Base-by-base conservation (phyloP, 306 rosid genomes). In the Senna tora region DNA sequence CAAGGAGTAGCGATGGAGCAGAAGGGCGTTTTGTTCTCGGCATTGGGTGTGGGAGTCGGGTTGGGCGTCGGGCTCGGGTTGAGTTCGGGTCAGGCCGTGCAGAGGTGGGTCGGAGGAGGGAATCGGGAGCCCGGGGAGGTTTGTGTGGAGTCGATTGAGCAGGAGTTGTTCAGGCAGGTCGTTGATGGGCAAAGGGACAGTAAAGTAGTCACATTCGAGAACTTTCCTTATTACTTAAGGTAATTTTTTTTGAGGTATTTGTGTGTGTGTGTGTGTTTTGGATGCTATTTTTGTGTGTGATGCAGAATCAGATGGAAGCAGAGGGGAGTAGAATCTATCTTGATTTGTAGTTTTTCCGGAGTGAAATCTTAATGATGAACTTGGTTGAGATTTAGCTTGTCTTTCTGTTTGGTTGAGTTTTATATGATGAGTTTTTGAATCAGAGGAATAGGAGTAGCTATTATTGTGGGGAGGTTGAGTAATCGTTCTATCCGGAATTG, bases 151-250 rank as follows among this genome's bases (percentile, higher is more conserved):
- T 80, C 78, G 61, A 83, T 89, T 75, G 92, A 86, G 76, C 75
- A 74, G 22, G 91, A 88, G 84, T 80, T 92, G 53, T 67, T 56
- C 75, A 83, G 86, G 61, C 85, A 21, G 66, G 85, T 88, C 8
- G n/a, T 82, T 52, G 86, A 87, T 79, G 90, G 90, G 89, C 5
- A 87, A 79, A n/a, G n/a, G 43, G 64, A 84, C 54, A 69, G 58
- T 76, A 41, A 85, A 39, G 85, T 87, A 39, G 85, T 87, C 19
- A 88, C 88, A 12, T 87, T 90, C 54, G 82, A 85, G 4, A 71
- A 88, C 43, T 90, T 92, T 65, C 96, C 98, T 75, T 87, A 88
- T 79, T 90, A 80, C 73, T 75, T 90, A 25, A 84, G 96, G 98
- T 92, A 83, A 76, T 68, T 16, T 7, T n/a, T 68, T 16, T 5